Conservation (phyloP, 139 green algal genomes). For the Auxenochlorella pyrenoidosa region DNA sequence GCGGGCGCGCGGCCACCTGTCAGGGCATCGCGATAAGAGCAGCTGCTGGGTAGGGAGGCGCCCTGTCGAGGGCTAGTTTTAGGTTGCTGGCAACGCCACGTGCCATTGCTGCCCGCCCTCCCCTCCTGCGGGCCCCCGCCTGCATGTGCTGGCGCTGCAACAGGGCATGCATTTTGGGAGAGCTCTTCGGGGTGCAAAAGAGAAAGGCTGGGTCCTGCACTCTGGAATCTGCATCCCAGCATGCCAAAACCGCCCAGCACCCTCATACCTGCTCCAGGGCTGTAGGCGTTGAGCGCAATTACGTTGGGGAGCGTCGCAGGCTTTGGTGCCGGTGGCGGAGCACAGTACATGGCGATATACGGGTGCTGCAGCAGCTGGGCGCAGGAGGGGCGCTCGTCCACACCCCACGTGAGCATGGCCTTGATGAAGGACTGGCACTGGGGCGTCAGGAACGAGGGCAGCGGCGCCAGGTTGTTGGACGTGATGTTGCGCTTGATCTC, state of each 20-base stretch:
- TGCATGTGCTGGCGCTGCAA: neutral
- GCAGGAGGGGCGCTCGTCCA: conserved; percentile 65
- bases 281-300: conserved; percentile 32
- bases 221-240: too few relatives aligned
- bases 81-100: too few relatives aligned
- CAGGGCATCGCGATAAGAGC: conserved; percentile 8
- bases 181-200: neutral
- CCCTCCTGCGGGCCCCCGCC: neutral
- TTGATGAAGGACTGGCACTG: conserved; percentile 62
- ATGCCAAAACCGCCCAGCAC: neutral
- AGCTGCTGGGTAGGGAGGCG: too few relatives aligned
- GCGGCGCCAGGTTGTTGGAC: conserved; percentile 50
- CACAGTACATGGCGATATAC: conserved; percentile 59
- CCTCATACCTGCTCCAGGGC: conserved; percentile 22
- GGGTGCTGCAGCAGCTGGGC: conserved; percentile 73
- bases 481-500: conserved; percentile 68
- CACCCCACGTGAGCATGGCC: conserved; percentile 70
- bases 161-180: neutral
- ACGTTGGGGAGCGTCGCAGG: neutral
- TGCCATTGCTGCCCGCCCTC: neutral
- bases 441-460: conserved; percentile 50
- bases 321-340: neutral
- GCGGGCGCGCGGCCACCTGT: conserved; percentile 4
- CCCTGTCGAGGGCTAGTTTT: too few relatives aligned
- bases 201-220: too few relatives aligned